Evolutionary conservation across 2,329 filamentous ascomycete genomes (phyloP), one percentile per base, ranked within the genome.

Genomic region (Curvularia hawaiiensis): DNA sequence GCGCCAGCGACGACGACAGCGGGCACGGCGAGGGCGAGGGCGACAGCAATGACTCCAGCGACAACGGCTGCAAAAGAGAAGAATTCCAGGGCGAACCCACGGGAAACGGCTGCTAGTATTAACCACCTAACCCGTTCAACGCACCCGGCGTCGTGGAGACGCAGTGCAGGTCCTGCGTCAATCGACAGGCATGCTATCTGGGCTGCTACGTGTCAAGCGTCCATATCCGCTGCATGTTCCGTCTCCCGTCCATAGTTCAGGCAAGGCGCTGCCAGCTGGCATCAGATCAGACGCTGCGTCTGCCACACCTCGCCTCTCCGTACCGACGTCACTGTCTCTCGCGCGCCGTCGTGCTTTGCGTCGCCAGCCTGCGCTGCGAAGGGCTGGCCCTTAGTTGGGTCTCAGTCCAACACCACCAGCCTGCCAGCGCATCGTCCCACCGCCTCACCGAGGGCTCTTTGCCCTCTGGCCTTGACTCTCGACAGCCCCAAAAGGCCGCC

Each of bases 121-220:
- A 44, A 44, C 26, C 14, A 44, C 26, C 20, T 24, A 74, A 69
- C 66, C 67, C 68, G 63, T 60, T 59, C 58, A 64, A 64, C 67
- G 63, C 68, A 65, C 67, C 74, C 71, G 64, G 64, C 59, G 54
- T 60, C 61, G 66, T 72, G 72, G 71, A 65, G 66, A 69, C 69
- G 70, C 64, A 67, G 67, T 73, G 73, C 73, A 76, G 71, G 68
- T 72, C 69, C 72, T 75, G 74, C 73, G 70, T 75, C 73, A 75
- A 75, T 74, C 54, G 75, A 72, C 74, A 75, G 70, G 61, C 61
- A 67, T 62, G 22, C 60, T 63, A 31, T 31, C 26, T 73, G 67
- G 66, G 35, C 35, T 38, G 67, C 65, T 69, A 74, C 70, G 71
- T 73, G 69, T 72, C 69, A 72, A 71, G 67, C 70, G 70, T 67